Evolutionary conservation across 805 yeast genomes (phyloP).

Genomic region (Candida multigemmis): DNA sequence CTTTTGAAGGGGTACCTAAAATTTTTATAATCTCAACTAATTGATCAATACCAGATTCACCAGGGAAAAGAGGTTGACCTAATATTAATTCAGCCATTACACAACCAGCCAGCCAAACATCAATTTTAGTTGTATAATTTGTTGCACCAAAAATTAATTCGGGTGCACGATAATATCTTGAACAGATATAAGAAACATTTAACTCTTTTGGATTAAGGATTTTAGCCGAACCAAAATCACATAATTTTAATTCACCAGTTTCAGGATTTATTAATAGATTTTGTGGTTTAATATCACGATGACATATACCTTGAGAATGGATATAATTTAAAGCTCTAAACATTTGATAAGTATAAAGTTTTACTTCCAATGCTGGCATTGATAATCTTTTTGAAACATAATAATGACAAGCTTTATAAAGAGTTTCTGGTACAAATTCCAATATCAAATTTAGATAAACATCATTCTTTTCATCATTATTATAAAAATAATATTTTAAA

Average conservation of each 20-base stretch:
- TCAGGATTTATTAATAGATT: slow-evolving; percentile 81
- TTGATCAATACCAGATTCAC: slow-evolving; percentile 96
- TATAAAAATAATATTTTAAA: slow-evolving; percentile 78
- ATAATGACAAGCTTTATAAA: slow-evolving; percentile 83
- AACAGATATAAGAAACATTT: slow-evolving; percentile 92
- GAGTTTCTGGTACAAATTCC: slow-evolving; percentile 93
- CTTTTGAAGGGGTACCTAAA: slow-evolving; percentile 89
- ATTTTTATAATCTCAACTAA: slow-evolving; percentile 93
- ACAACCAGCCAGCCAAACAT: slow-evolving; percentile 96
- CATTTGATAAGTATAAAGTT: slow-evolving; percentile 73
- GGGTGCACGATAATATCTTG: slow-evolving; percentile 95
- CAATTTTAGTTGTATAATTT: slow-evolving; percentile 92
- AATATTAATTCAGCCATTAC: slow-evolving; percentile 94
- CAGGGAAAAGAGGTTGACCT: slow-evolving; percentile 97
- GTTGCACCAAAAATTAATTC: slow-evolving; percentile 96
- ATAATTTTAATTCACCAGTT: slow-evolving; percentile 76
- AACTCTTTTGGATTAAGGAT: slow-evolving; percentile 84
- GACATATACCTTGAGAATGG: slow-evolving; percentile 76
- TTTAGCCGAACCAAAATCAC: slow-evolving; percentile 96
- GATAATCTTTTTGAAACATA: slow-evolving; percentile 60
- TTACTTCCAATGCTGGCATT: slow-evolving; percentile 88
- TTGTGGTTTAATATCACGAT: slow-evolving; percentile 89
- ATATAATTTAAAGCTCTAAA: slow-evolving; percentile 72
- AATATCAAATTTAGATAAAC: slow-evolving; percentile 82
- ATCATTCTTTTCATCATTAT: slow-evolving; percentile 63